Base-by-base conservation (phyloP, 306 rosid genomes). In the Psophocarpus tetragonolobus region DNA sequence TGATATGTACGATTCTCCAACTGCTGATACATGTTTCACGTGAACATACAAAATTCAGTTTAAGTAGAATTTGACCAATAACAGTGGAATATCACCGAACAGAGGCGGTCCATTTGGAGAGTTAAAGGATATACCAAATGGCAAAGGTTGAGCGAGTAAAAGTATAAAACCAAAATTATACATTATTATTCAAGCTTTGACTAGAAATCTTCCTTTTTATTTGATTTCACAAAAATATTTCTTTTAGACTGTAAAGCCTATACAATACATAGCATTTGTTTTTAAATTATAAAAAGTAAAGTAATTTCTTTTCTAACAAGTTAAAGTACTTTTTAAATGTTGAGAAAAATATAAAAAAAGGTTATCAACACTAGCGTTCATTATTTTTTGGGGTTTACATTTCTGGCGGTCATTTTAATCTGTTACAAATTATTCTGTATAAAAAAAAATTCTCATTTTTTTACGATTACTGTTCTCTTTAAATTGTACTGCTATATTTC, bases 11-110 rank as follows among this genome's bases (percentile, higher is more conserved):
- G 38, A 26, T 27, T 27, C 21, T 58, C n/a, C n/a, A n/a, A n/a
- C n/a, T n/a, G n/a, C n/a, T n/a, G n/a, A n/a, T n/a, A 23, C 27
- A 57, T 57, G 38, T 58, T 33, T 42, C 72, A 8, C 77, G 81
- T 35, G 58, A 24, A 50, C 53, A 14, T 26, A 21, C 30, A 61
- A 73, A 53, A 65, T 54, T 33, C 48, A 68, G 44, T 17, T 12
- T 30, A 2, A 11, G 24, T 18, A n/a, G 11, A 35, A 13, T 67
- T 69, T 51, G 76, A 67, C 80, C 73, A 26, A 57, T 47, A 23
- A 17, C 2, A 24, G 8, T 67, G 68, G 68, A 66, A 38, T 41
- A 57, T 68, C 71, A 27, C 69, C 82, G 1, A 18, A 41, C 14
- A 24, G 9, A 44, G 20, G 10, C 20, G 70, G 61, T 68, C 82